These are phyloP conservation scores for Lachancea dasiensis DNA, from an alignment of 805 yeast species.

Conservation along the genomic window DNA sequence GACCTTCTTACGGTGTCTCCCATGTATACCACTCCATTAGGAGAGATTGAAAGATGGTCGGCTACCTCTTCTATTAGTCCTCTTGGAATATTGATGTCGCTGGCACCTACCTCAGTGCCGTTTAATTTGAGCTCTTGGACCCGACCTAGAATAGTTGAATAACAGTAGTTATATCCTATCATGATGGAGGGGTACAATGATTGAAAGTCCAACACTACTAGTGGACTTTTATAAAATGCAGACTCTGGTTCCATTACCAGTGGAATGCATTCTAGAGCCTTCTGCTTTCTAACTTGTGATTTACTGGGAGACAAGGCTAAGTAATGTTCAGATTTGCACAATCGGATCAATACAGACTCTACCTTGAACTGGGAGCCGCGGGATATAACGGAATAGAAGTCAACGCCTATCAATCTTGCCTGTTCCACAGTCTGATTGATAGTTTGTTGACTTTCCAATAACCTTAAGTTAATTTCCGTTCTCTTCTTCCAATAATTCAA, in stretches of 20 bases:
- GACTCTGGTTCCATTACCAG: slow-evolving; percentile 90
- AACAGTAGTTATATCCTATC: slow-evolving; percentile 87
- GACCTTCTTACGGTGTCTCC: slow-evolving; percentile 63
- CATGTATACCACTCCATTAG: slow-evolving; percentile 81
- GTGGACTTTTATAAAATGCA: slow-evolving; percentile 78
- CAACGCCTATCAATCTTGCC: slow-evolving; percentile 82
- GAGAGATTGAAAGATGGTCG: slow-evolving; percentile 62
- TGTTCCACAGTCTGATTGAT: slow-evolving; percentile 71
- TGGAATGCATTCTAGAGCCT: slow-evolving; percentile 82
- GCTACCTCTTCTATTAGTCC: slow-evolving; percentile 50
- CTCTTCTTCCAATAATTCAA: slow-evolving; percentile 44
- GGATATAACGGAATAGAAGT: slow-evolving; percentile 78
- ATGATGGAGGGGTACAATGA: slow-evolving; percentile 89
- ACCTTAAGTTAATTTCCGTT: slow-evolving; percentile 35
- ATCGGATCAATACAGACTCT: slow-evolving; percentile 71
- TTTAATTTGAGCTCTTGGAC: slow-evolving; percentile 45
- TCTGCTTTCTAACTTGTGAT: slow-evolving; percentile 74
- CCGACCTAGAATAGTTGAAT: slow-evolving; percentile 63
- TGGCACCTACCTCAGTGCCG: slow-evolving; percentile 48
- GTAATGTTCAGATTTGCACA: slow-evolving; percentile 71
- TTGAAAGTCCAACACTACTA: slow-evolving; percentile 87
- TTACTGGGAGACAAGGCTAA: slow-evolving; percentile 74
- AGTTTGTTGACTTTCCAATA: slow-evolving; percentile 58
- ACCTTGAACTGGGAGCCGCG: slow-evolving; percentile 94
- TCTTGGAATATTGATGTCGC: slow-evolving; percentile 43